Evolutionary conservation across 306 rosid species (phyloP).

Genomic region (Arachis hypogaea): DNA sequence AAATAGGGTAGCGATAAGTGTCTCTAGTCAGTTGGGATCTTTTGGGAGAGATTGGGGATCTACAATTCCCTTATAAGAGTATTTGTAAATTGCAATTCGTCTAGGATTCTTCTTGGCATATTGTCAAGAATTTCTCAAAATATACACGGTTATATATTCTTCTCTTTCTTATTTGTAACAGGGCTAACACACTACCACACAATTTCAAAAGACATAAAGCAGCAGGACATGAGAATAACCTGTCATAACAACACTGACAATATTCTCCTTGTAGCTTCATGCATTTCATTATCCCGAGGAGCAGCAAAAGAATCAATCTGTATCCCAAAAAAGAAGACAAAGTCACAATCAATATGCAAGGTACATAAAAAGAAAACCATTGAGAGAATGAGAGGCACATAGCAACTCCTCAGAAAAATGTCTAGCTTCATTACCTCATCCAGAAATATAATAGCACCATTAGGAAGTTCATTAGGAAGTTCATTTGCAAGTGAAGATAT

Average conservation of each 20-base stretch:
- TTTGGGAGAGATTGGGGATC: no score
- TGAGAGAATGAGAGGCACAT: slow-evolving; percentile 11
- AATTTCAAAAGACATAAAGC: slow-evolving; percentile 23
- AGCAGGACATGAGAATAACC: slow-evolving; percentile 40
- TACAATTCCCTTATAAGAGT: no score
- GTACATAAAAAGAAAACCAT: slow-evolving; percentile 17
- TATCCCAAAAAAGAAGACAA: slow-evolving; percentile 24
- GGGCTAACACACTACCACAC: background rate
- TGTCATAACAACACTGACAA: slow-evolving; percentile 64
- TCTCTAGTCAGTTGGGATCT: no score
- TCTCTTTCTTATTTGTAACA: no score
- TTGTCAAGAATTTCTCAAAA: no score
- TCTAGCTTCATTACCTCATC: slow-evolving; percentile 68
- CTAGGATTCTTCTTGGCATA: no score
- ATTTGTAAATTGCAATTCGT: no score
- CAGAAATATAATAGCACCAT: slow-evolving; percentile 85
- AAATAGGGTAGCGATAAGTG: no score
- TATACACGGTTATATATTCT: no score
- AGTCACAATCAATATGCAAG: slow-evolving; percentile 13
- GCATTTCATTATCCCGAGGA: slow-evolving; percentile 82
- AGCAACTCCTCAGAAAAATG: slow-evolving; percentile 21
- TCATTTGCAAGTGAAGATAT: slow-evolving; percentile 62
- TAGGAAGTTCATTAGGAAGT: slow-evolving; percentile 41
- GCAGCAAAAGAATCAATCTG: slow-evolving; percentile 85
- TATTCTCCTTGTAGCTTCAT: slow-evolving; percentile 90